Conservation (phyloP, 1,139 yeast genomes). For the Taphrina deformans region DNA sequence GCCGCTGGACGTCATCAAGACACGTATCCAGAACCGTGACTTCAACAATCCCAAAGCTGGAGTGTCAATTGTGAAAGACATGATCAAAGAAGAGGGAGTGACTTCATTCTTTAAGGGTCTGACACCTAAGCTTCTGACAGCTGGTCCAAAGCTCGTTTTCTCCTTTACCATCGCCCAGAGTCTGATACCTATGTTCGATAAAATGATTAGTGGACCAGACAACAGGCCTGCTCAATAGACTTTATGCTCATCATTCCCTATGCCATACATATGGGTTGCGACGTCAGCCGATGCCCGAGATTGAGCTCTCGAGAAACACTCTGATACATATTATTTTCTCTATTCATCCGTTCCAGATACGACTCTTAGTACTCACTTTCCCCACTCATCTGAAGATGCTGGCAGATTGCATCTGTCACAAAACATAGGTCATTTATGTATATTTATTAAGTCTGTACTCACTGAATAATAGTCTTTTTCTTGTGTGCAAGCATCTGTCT, state of each 20-base stretch:
- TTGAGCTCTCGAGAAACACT: too few species aligned
- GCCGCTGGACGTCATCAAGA: slow-evolving; percentile 96
- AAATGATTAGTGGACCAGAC: slow-evolving; percentile 45
- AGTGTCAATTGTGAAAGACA: slow-evolving; percentile 84
- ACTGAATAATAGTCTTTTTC: background rate
- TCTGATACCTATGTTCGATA: slow-evolving; percentile 92
- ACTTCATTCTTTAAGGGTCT: slow-evolving; percentile 95
- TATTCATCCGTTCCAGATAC: too few species aligned
- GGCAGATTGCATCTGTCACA: background rate
- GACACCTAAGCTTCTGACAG: slow-evolving; percentile 91
- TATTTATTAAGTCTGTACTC: background rate
- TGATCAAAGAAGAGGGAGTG: slow-evolving; percentile 84
- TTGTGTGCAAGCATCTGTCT: background rate
- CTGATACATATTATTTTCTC: background rate
- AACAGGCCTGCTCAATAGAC: background rate
- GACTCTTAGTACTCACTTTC: too few species aligned
- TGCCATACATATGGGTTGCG: too few species aligned
- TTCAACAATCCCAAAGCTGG: slow-evolving; percentile 96
- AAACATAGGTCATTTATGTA: background rate
- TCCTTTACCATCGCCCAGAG: slow-evolving; percentile 90
- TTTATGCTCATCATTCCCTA: background rate
- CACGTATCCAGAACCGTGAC: slow-evolving; percentile 95
- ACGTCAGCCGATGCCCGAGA: too few species aligned
- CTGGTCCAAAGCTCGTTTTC: slow-evolving; percentile 97
- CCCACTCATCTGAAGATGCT: background rate